Base-by-base conservation (phyloP, 306 rosid genomes). In the Prunus salicina region DNA sequence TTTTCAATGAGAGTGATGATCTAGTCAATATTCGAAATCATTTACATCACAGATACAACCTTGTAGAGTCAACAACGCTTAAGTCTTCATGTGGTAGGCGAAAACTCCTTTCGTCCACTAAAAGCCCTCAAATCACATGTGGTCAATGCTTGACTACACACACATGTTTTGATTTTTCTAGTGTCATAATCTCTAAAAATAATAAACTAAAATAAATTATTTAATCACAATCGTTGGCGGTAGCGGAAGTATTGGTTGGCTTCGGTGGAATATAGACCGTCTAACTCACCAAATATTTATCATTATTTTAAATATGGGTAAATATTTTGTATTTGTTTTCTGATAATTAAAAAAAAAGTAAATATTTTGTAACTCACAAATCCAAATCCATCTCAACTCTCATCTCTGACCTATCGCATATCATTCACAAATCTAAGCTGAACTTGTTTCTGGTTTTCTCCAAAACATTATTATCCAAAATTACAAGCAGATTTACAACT, bases 401-500 rank as follows among this genome's bases (percentile, higher is more conserved):
- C 43, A 38, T 38, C 43, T 38, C 43, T 38, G 43, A 38, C 43
- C 43, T 25, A 25, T 25, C 27, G 27, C 27, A 7, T 38, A 38
- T 38, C 15, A 52, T 52, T 52, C 57, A 52, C 57, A 15, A 52
- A 56, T 1, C 27, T 56, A 56, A 56, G 28, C 25, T 56, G 13
- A 56, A 56, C 20, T 20, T 56, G 25, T 56, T n/a, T 56, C 2
- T 2, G 27, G 61, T 56, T 56, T 45, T n/a, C 24, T 22, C 38
- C 75, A 60, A 22, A 38, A 15, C 12, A 60, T 61, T 50, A 75
- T 24, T 69, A 70, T 45, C 77, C 64, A 69, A 75, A 80, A 69
- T 43, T 27, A 60, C 71, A 74, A 58, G 20, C 19, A 84, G 81
- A 73, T 85, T 70, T 83, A 69, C 82, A 74, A 69, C 81, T 13